Evolutionary conservation across 805 yeast species (phyloP).

Genomic region (Komagataella ulmi): DNA sequence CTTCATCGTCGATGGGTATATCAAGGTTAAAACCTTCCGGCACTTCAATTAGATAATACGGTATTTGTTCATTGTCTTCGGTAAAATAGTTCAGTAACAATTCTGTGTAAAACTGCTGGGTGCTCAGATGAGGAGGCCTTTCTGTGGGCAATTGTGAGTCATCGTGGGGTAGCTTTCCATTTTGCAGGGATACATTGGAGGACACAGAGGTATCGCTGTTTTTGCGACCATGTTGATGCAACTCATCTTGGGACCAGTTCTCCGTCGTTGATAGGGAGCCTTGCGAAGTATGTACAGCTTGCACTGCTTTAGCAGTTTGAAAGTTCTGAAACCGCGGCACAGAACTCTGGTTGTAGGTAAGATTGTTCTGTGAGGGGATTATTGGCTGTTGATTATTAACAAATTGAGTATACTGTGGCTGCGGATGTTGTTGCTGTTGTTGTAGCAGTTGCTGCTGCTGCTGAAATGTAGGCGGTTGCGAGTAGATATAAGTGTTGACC

Average conservation of each 20-base stretch:
- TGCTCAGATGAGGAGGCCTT: neutral
- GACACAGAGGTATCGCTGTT: slow-evolving; percentile 28
- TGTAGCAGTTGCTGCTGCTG: slow-evolving; percentile 5
- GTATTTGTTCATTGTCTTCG: slow-evolving; percentile 26
- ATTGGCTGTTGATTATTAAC: neutral
- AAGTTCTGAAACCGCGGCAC: slow-evolving; percentile 14
- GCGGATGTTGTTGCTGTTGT: slow-evolving; percentile 11
- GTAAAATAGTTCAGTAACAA: slow-evolving; percentile 37
- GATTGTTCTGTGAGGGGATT: neutral
- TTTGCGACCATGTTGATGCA: slow-evolving; percentile 16
- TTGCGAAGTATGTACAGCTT: slow-evolving; percentile 4
- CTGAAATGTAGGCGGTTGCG: slow-evolving; percentile 5
- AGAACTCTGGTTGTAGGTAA: slow-evolving; percentile 11
- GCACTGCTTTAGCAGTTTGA: slow-evolving; percentile 19
- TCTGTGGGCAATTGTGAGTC: neutral
- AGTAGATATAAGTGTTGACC: slow-evolving; percentile 4
- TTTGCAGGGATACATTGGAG: slow-evolving; percentile 17
- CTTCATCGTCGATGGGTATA: slow-evolving; percentile 64
- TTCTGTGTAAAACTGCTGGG: slow-evolving; percentile 16
- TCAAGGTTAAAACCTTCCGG: slow-evolving; percentile 55
- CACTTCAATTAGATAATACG: slow-evolving; percentile 31
- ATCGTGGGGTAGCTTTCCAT: slow-evolving; percentile 1
- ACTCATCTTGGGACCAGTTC: slow-evolving; percentile 18
- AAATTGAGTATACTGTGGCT: slow-evolving; percentile 10
- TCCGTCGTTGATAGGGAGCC: slow-evolving; percentile 5